These are phyloP conservation scores for Fragaria vesca DNA, from an alignment of 306 rosid genomes.

Conservation along the genomic window DNA sequence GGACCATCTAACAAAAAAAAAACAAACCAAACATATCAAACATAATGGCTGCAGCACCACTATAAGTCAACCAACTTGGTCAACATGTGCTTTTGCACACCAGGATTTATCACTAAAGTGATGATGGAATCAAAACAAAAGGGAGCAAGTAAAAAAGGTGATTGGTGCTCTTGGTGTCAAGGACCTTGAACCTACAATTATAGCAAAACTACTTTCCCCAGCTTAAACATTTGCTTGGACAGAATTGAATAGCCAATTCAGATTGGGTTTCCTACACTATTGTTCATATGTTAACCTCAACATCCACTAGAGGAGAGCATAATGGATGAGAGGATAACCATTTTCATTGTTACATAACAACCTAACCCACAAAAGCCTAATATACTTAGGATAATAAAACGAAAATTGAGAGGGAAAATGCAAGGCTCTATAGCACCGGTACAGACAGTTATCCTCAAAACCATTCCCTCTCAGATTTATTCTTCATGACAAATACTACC, in stretches of 20 bases:
- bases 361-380: not conserved
- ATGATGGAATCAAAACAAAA: not conserved
- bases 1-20: not conserved
- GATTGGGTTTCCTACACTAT: not conserved
- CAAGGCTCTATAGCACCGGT: not conserved
- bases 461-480: not conserved
- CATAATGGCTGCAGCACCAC: not conserved
- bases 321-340: not conserved
- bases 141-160: not conserved
- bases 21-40: not conserved
- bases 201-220: not conserved
- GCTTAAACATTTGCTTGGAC: not conserved
- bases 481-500: not conserved
- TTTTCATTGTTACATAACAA: not conserved
- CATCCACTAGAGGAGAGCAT: not conserved
- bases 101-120: not conserved
- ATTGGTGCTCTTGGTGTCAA: not conserved
- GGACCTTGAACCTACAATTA: not conserved
- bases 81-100: not conserved
- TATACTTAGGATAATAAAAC: not conserved
- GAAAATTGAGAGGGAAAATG: not conserved
- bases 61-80: not conserved
- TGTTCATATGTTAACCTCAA: not conserved
- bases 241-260: not conserved
- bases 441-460: not conserved